Base-by-base conservation (phyloP, 805 yeast genomes). In the Candida maesae region DNA sequence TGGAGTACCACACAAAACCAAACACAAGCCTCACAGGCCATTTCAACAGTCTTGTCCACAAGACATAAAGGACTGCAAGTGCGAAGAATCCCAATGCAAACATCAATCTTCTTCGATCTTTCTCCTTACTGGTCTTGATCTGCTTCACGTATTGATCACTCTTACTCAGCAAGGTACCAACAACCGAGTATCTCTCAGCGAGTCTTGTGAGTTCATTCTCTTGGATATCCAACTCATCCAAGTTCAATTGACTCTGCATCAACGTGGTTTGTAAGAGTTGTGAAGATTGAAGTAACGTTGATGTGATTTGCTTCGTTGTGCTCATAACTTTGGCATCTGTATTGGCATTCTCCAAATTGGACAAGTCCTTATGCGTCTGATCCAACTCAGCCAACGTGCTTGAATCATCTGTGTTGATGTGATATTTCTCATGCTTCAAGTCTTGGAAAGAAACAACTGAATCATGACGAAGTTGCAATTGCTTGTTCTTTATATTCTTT, bases 251-350 rank as follows among this genome's bases (percentile, higher is more conserved):
- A 1, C 56, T 51, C 35, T 55, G 59, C 14, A 57, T 35, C 21
- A 57, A 33, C 8, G 60, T 46, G 1, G 53, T 39, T 28, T 57
- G 61, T 27, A 57, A 33, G 7, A 55, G 39, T 35, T 53, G 55
- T 14, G 52, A 45, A 4, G 61, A 55, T 31, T 51, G 51, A 6
- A 39, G 23, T n/a, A 57, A 36, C 11, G 45, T 44, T 4, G 56
- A 47, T 8, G 60, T 57, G 31, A 57, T 57, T 37, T 47, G 51
- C 39, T 50, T 55, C 0, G 55, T 57, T 5, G 61, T 53, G 13
- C 45, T 32, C 42, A 55, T 37, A 8, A 57, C 42, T 25, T 54
- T 55, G 6, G 45, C 51, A 41, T 55, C 56, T 2, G 50, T 46
- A 4, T 54, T 34, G 8, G 44, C 33, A 21, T 28, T 36, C 30